phyloP scores from a whole-genome alignment of 805 yeast species.

The Starmera quercuum region DNA sequence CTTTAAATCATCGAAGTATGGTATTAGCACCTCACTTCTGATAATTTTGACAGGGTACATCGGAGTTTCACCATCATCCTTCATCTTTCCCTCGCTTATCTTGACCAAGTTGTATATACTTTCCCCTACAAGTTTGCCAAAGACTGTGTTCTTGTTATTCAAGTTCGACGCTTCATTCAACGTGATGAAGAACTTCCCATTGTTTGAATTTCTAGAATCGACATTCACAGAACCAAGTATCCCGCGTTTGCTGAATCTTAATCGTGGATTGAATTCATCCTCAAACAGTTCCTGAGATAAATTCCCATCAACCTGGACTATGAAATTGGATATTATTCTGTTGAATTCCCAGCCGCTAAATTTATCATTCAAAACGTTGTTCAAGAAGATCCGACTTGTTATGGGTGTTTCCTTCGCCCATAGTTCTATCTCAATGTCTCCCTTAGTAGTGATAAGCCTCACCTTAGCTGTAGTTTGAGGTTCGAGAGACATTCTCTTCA shows the following conservation, averaged over 20 bases:
- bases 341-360: conserved; percentile 36
- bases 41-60: conserved; percentile 42
- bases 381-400: conserved; percentile 40
- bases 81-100: conserved; percentile 41
- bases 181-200: conserved; percentile 42
- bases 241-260: conserved; percentile 46
- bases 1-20: conserved; percentile 40
- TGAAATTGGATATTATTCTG: conserved; percentile 27
- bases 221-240: conserved; percentile 41
- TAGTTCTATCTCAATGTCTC: conserved; percentile 49
- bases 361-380: conserved; percentile 34
- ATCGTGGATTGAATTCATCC: conserved; percentile 44
- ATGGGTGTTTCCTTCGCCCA: conserved; percentile 65
- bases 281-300: conserved; percentile 14
- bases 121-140: conserved; percentile 55
- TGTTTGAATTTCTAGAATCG: conserved; percentile 22
- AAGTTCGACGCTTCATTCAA: conserved; percentile 36
- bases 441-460: conserved; percentile 48
- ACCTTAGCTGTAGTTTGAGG: conserved; percentile 58
- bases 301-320: conserved; percentile 29
- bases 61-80: conserved; percentile 34
- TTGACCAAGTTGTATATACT: conserved; percentile 43
- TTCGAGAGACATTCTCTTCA: conserved; percentile 25
- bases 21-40: conserved; percentile 32
- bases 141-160: conserved; percentile 34